Evolutionary conservation across 768 basidiomycete species (phyloP).

Genomic region (Rhodosporidiobolus sp.): DNA sequence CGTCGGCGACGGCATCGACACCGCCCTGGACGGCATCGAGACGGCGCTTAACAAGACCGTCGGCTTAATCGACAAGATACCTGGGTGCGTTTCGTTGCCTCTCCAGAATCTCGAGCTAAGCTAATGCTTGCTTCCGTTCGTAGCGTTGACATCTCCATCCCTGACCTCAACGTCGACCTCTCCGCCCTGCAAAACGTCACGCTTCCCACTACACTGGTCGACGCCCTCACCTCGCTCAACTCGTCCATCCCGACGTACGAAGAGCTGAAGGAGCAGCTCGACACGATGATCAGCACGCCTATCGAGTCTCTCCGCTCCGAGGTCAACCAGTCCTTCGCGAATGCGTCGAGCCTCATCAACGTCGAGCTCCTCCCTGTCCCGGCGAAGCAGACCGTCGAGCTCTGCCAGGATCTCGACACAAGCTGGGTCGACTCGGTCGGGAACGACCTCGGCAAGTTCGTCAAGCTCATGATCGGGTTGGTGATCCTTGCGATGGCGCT

Average conservation of each 20-base stretch:
- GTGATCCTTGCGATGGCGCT: conserved; percentile 68
- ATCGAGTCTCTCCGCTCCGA: conserved; percentile 84
- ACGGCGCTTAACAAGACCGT: not conserved
- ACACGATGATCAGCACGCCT: conserved; percentile 59
- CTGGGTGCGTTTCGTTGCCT: conserved; percentile 6
- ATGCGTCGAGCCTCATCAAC: conserved; percentile 62
- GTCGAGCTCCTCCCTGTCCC: conserved; percentile 74
- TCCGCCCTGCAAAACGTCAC: conserved; percentile 70
- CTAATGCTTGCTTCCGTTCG: no score
- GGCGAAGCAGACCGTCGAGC: conserved; percentile 61
- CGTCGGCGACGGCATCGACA: conserved; percentile 20
- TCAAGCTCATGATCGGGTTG: conserved; percentile 74
- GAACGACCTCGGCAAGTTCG: conserved; percentile 69
- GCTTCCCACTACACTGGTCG: conserved; percentile 72
- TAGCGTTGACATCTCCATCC: conserved; percentile 52
- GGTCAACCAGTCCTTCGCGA: conserved; percentile 78
- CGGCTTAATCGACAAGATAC: conserved; percentile 27
- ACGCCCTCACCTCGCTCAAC: conserved; percentile 72
- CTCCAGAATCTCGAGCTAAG: not conserved
- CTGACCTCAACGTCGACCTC: conserved; percentile 69
- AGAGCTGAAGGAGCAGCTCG: conserved; percentile 70
- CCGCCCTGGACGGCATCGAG: conserved; percentile 12
- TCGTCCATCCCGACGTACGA: conserved; percentile 71
- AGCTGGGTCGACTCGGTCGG: conserved; percentile 83
- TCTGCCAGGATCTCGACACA: conserved; percentile 75